Evolutionary conservation across 441 rosid species (phyloP).

Genomic region (Adansonia madagascariensis): DNA sequence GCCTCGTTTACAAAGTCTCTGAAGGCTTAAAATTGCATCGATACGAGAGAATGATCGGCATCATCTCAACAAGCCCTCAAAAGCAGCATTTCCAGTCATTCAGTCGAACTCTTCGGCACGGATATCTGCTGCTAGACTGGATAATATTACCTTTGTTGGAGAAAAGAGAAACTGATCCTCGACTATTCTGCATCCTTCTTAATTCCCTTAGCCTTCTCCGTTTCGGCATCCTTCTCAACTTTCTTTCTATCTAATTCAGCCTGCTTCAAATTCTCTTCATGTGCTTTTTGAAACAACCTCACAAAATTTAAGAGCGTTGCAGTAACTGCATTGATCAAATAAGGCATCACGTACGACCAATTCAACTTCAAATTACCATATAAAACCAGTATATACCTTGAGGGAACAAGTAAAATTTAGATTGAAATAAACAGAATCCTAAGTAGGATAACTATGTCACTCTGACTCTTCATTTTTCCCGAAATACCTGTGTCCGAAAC

Average conservation of each 20-base stretch:
- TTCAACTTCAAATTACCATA: conserved; percentile 22
- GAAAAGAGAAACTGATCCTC: conserved; percentile 33
- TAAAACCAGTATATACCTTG: background rate
- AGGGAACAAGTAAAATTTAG: background rate
- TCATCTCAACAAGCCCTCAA: conserved; percentile 26
- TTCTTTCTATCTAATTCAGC: conserved; percentile 91
- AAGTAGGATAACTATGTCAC: background rate
- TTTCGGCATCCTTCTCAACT: conserved; percentile 79
- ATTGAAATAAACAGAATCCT: background rate
- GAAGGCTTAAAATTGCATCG: conserved; percentile 29
- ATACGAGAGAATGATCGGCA: conserved; percentile 25
- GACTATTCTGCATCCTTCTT: conserved; percentile 58
- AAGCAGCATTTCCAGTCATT: conserved; percentile 30
- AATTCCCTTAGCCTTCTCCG: conserved; percentile 77
- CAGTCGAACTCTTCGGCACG: conserved; percentile 27
- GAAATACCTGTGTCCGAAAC: no score
- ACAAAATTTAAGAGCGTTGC: conserved; percentile 85
- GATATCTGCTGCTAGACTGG: conserved; percentile 29
- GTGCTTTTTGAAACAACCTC: conserved; percentile 87
- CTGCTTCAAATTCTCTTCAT: conserved; percentile 89
- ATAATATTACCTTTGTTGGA: conserved; percentile 29
- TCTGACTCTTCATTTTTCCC: no score
- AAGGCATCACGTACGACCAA: conserved; percentile 14
- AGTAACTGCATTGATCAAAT: conserved; percentile 64
- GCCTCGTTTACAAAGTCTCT: conserved; percentile 28